Base-by-base conservation (phyloP, 805 yeast species). In the Ascoidea tarda region DNA sequence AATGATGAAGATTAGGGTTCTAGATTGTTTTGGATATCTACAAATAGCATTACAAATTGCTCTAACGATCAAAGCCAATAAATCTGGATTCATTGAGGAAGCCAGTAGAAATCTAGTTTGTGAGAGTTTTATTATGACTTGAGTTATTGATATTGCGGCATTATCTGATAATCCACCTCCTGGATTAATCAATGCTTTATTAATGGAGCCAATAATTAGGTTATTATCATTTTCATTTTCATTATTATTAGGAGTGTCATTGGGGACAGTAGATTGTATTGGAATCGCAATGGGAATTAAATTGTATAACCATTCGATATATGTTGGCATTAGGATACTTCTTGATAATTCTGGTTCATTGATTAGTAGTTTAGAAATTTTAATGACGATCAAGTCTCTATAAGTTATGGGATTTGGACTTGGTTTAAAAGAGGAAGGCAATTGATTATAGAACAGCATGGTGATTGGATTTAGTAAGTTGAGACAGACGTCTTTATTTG, bases 301-400 rank as follows among this genome's bases (percentile, higher is more conserved):
- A 60, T 85, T 84, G 64, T 81, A 83, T 6, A 84, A 62, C 50
- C 77, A 69, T 59, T 84, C 85, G 50, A 77, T 74, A 45, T 79
- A 64, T 10, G 80, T 74, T 0, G 80, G 74, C 4, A 77, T 65
- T 12, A 73, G 60, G 4, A 67, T 57, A 14, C 54, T 54, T 51
- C 67, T 68, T 49, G 61, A 60, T 42, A 67, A 60, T 55, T 47
- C 38, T 10, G 12, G 6, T 28, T 72, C 71, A 32, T 64, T 52
- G 16, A 62, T 57, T 5, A 80, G 58, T 44, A 76, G 59, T 31
- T 67, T 66, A 49, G 80, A 73, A 5, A 79, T 61, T 49, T 81
- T 85, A 5, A 74, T 68, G 0, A 83, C 69, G 6, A 81, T 52
- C 53, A 82, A 82, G 63, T 85, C 95, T 55, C 91, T 66, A 52